A percentile compares a stretch with the other conserved stretches of the same genome.
phyloP scores from a whole-genome alignment of 768 basidiomycete species.

The Rhizopogon salebrosus region DNA sequence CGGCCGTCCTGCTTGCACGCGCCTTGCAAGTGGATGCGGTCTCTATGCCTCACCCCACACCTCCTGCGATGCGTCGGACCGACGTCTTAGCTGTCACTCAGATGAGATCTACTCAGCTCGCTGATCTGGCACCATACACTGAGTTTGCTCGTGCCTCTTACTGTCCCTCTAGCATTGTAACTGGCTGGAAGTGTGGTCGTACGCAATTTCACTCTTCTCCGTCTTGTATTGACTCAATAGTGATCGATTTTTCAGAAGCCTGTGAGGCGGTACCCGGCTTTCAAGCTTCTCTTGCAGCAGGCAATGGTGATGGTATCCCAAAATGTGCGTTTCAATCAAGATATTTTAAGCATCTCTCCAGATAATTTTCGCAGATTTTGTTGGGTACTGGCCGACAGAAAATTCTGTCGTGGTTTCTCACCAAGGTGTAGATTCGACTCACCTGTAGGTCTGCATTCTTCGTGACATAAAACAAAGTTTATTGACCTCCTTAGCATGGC shows the following conservation, averaged over 20 bases:
- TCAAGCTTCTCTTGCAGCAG: conserved; percentile 35
- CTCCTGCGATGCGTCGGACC: not conserved
- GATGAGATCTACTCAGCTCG: conserved; percentile 27
- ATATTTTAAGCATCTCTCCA: not conserved
- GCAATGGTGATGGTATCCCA: conserved; percentile 44
- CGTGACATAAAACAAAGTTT: not conserved
- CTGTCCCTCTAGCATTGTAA: conserved; percentile 34
- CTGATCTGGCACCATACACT: conserved; percentile 39
- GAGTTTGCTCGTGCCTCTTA: conserved; percentile 55
- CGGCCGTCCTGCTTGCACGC: not conserved
- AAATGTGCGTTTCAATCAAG: conserved; percentile 32
- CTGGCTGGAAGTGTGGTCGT: conserved; percentile 43
- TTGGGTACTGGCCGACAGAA: conserved; percentile 49
- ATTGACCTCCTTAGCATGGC: conserved; percentile 33
- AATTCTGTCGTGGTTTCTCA: conserved; percentile 55
- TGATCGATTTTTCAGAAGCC: conserved; percentile 15
- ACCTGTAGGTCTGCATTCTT: conserved; percentile 34
- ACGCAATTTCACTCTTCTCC: conserved; percentile 6
- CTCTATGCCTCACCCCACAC: not conserved
- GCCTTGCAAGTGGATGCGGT: conserved; percentile 2
- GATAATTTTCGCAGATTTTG: conserved; percentile 37
- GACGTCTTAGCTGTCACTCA: conserved; percentile 13
- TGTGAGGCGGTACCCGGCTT: conserved; percentile 39
- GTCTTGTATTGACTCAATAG: not conserved
- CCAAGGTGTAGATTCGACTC: conserved; percentile 53